phyloP scores from a whole-genome alignment of 2,329 filamentous ascomycete species.

The Didymella pomorum region DNA sequence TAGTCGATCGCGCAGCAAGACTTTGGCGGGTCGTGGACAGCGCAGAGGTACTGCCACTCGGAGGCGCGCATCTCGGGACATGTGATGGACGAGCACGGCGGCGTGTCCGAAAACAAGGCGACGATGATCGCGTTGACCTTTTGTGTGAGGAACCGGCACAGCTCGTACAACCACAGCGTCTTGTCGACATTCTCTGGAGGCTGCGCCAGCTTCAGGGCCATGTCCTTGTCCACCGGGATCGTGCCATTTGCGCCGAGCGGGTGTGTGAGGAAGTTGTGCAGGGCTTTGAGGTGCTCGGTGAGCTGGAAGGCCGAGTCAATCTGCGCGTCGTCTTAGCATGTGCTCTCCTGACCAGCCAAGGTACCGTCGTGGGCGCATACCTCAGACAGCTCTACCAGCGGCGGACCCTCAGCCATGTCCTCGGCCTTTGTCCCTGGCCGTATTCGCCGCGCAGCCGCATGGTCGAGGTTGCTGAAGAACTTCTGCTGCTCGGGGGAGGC shows the following conservation, averaged over 20 bases:
- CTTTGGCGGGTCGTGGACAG: constrained; percentile 95
- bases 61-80: constrained; percentile 98
- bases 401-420: constrained; percentile 92
- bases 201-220: constrained; percentile 77
- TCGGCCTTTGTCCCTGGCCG: constrained; percentile 89
- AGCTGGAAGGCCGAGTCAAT: constrained; percentile 97
- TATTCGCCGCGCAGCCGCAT: constrained; percentile 82
- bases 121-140: constrained; percentile 94
- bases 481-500: constrained; percentile 66
- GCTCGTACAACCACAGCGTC: constrained; percentile 95
- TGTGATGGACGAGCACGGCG: constrained; percentile 85
- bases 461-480: constrained; percentile 66
- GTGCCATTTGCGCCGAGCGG: constrained; percentile 64
- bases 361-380: constrained; percentile 58
- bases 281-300: constrained; percentile 93
- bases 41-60: constrained; percentile 99
- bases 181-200: constrained; percentile 84
- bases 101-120: constrained; percentile 88
- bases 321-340: constrained; percentile 57
- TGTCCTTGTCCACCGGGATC: constrained; percentile 75
- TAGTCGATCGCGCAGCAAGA: constrained; percentile 98
- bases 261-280: constrained; percentile 83
- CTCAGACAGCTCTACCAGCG: constrained; percentile 83
- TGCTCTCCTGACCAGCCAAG: constrained; percentile 2
- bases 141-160: constrained; percentile 93